Evolutionary conservation across 202 grass and related monocot genomes (phyloP).

Genomic region (Saccharum hybrid): DNA sequence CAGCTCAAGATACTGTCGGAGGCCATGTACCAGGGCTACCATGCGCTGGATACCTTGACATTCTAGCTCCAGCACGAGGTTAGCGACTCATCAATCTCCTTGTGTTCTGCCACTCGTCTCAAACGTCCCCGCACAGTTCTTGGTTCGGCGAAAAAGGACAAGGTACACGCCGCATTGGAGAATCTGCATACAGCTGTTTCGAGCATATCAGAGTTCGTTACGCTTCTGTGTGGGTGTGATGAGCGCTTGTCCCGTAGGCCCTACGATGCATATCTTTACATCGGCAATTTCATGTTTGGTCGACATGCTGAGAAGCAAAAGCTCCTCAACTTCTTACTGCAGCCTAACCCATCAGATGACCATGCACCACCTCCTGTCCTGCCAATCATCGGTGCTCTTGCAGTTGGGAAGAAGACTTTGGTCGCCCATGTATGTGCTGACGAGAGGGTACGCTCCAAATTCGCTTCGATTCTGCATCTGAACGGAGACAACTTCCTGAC

Average conservation of each 20-base stretch:
- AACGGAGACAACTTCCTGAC: neutral
- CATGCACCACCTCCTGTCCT: neutral
- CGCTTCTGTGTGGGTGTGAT: neutral
- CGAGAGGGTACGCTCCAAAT: neutral
- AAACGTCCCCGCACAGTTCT: neutral
- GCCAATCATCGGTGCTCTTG: neutral
- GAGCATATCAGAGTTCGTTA: conserved; percentile 24
- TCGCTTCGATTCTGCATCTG: neutral
- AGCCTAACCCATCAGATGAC: neutral
- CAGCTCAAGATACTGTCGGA: conserved; percentile 15
- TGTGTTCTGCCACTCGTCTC: neutral
- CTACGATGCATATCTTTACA: neutral
- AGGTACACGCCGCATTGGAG: neutral
- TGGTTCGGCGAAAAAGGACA: neutral
- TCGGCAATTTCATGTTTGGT: conserved; percentile 6
- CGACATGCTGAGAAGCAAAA: conserved; percentile 5
- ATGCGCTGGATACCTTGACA: neutral
- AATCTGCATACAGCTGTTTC: neutral
- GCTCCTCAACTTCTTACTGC: neutral
- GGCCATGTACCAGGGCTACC: conserved; percentile 29
- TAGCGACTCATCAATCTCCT: neutral
- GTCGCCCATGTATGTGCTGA: conserved; percentile 9
- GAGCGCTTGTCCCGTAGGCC: neutral
- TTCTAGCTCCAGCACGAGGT: neutral
- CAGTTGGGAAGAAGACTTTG: conserved; percentile 4